These are phyloP conservation scores for Beauveria rudraprayagi DNA, from an alignment of 2,329 filamentous ascomycete genomes.

Conservation along the genomic window DNA sequence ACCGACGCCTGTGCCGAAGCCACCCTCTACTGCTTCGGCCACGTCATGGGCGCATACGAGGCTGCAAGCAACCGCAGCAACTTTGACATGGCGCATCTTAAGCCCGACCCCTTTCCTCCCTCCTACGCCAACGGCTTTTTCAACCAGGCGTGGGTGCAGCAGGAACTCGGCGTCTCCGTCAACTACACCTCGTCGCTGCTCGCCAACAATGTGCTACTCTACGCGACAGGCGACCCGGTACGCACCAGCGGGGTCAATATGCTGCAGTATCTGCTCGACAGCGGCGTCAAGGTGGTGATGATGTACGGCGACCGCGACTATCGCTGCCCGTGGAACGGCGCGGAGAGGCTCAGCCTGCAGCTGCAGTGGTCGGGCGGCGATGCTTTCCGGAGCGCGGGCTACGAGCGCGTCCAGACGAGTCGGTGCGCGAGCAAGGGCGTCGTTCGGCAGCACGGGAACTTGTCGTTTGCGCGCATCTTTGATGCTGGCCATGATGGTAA, in stretches of 20 bases:
- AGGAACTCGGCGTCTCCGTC: conserved; percentile 51
- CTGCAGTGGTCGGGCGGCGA: conserved; percentile 39
- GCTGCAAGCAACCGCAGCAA: not conserved
- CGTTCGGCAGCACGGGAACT: conserved; percentile 65
- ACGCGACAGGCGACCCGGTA: not conserved
- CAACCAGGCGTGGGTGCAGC: conserved; percentile 47
- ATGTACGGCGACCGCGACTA: conserved; percentile 58
- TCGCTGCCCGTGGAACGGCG: conserved; percentile 57
- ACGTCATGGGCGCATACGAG: conserved; percentile 3
- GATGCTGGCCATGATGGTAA: conserved; percentile 53
- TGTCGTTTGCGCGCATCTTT: conserved; percentile 56
- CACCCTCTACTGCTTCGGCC: conserved; percentile 18
- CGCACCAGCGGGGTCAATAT: conserved; percentile 18
- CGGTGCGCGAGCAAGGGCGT: conserved; percentile 58
- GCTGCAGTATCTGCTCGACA: conserved; percentile 49
- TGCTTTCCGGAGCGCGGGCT: conserved; percentile 56
- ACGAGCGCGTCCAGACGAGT: conserved; percentile 59
- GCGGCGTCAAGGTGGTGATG: conserved; percentile 58
- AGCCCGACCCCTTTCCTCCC: conserved; percentile 50
- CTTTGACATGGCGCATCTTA: conserved; percentile 52
- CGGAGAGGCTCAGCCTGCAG: conserved; percentile 57
- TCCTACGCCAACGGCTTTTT: conserved; percentile 54
- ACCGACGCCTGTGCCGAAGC: conserved; percentile 10
- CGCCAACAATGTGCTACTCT: conserved; percentile 16
- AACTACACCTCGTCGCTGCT: conserved; percentile 40